Conservation (phyloP, 2,329 filamentous ascomycete species). For the Tolypocladium tropicale region DNA sequence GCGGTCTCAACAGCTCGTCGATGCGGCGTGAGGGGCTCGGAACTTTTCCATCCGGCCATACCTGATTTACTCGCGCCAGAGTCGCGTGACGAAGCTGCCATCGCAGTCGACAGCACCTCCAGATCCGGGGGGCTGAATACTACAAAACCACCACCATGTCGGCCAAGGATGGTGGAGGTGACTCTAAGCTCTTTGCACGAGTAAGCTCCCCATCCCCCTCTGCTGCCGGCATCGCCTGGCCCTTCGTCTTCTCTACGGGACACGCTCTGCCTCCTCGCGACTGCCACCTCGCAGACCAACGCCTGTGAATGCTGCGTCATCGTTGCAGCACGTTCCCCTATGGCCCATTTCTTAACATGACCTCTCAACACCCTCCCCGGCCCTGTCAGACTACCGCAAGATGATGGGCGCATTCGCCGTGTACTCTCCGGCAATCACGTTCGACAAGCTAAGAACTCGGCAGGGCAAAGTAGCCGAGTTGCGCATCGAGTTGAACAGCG, state of each 20-base stretch:
- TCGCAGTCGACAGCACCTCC: neutral
- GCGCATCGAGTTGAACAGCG: slow-evolving; percentile 84
- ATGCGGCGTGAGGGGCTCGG: neutral
- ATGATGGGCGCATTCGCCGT: slow-evolving; percentile 39
- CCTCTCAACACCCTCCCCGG: neutral
- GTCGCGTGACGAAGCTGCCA: neutral
- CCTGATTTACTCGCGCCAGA: neutral
- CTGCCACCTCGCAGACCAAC: neutral
- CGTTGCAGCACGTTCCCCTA: neutral
- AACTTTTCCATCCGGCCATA: neutral
- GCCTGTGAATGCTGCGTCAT: neutral
- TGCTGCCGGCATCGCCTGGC: neutral
- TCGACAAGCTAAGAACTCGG: slow-evolving; percentile 42
- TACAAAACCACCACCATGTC: slow-evolving; percentile 36
- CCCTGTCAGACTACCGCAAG: neutral
- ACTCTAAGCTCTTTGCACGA: slow-evolving; percentile 98
- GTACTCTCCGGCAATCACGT: slow-evolving; percentile 35
- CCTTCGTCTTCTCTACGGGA: neutral
- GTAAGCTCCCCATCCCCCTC: slow-evolving; percentile 42
- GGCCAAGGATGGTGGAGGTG: slow-evolving; percentile 57
- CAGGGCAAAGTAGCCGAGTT: slow-evolving; percentile 99
- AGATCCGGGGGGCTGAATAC: neutral
- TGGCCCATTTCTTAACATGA: neutral
- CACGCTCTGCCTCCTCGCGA: neutral
- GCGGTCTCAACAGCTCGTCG: neutral